phyloP scores from a whole-genome alignment of 202 grass and related monocot species.

The Panicum hallii region DNA sequence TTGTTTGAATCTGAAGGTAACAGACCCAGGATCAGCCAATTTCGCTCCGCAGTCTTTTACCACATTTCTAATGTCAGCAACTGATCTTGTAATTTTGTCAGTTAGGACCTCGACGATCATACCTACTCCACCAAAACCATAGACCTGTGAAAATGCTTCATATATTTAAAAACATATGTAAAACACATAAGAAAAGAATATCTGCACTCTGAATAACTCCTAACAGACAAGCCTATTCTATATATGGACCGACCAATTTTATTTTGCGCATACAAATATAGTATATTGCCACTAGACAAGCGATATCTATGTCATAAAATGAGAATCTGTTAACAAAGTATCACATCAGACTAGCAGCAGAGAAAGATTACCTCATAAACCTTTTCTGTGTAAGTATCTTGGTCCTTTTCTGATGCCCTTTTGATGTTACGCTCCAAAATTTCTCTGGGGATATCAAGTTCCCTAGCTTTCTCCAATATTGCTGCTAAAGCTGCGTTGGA shows the following conservation, averaged over 20 bases:
- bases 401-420: constrained; percentile 93
- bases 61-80: constrained; percentile 73
- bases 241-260: constrained; percentile 9
- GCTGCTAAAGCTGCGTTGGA: constrained; percentile 84
- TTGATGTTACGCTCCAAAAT: constrained; percentile 95
- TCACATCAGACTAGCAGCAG: constrained; percentile 18
- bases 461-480: constrained; percentile 84
- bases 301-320: constrained; percentile 31
- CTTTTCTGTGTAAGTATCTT: constrained; percentile 94
- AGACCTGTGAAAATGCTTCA: constrained; percentile 66
- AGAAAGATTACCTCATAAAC: constrained; percentile 75
- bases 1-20: constrained; percentile 89
- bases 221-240: constrained; percentile 12
- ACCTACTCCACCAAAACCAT: constrained; percentile 98
- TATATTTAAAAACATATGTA: constrained; percentile 30
- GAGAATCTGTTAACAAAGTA: constrained; percentile 11
- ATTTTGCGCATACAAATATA: not conserved
- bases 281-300: constrained; percentile 11
- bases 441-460: constrained; percentile 91
- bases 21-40: constrained; percentile 92
- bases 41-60: constrained; percentile 83
- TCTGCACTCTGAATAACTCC: not conserved
- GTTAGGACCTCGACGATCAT: constrained; percentile 96
- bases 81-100: constrained; percentile 99
- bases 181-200: constrained; percentile 27